Evolutionary conservation across 441 rosid species (phyloP).

Genomic region (Corymbia citriodora): DNA sequence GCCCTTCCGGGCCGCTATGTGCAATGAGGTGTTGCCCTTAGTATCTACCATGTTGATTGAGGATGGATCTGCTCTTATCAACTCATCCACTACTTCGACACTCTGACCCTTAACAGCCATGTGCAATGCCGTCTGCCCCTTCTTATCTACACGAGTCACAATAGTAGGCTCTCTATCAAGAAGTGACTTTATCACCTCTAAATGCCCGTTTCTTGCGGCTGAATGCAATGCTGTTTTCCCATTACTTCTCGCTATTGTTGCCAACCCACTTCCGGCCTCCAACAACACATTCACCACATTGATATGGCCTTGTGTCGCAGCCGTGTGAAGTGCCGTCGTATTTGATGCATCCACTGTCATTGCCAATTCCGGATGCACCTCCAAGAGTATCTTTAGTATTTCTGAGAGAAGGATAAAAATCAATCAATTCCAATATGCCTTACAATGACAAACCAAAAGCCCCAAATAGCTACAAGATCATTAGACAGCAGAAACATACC

Average conservation of each 20-base stretch:
- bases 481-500: slow-evolving; percentile 27
- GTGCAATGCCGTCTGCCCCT: slow-evolving; percentile 95
- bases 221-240: slow-evolving; percentile 92
- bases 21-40: slow-evolving; percentile 79
- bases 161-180: slow-evolving; percentile 50
- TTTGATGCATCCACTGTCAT: slow-evolving; percentile 84
- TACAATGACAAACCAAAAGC: background rate
- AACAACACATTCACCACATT: slow-evolving; percentile 56
- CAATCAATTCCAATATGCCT: background rate
- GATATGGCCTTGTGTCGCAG: slow-evolving; percentile 81
- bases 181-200: slow-evolving; percentile 60
- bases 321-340: slow-evolving; percentile 81
- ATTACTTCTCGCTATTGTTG: slow-evolving; percentile 75
- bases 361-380: slow-evolving; percentile 71
- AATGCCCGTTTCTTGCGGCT: slow-evolving; percentile 84
- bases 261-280: slow-evolving; percentile 62
- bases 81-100: slow-evolving; percentile 54
- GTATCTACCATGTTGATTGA: slow-evolving; percentile 64
- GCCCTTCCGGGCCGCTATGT: slow-evolving; percentile 80
- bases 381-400: slow-evolving; percentile 51
- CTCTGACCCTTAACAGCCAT: slow-evolving; percentile 94
- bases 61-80: slow-evolving; percentile 56
- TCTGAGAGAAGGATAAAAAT: background rate
- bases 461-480: background rate
- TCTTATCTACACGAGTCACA: slow-evolving; percentile 64